These are phyloP conservation scores for Alloascoidea africana DNA, from an alignment of 805 yeast species.

Conservation along the genomic window DNA sequence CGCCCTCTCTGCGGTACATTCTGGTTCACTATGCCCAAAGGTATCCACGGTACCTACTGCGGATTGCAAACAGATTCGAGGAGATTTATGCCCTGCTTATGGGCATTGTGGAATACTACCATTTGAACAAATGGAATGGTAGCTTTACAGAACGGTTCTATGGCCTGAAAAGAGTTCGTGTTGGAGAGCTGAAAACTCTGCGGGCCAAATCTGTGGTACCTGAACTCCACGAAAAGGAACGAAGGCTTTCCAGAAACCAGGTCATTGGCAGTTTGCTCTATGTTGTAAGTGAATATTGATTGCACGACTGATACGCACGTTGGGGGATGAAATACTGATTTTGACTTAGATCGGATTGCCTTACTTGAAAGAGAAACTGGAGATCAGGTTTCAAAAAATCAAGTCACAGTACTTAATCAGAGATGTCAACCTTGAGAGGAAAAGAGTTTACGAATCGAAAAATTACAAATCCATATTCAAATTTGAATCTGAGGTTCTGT, in stretches of 20 bases:
- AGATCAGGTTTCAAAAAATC: slow-evolving; percentile 44
- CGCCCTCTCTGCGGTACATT: slow-evolving; percentile 73
- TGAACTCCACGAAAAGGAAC: slow-evolving; percentile 29
- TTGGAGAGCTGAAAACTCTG: slow-evolving; percentile 3
- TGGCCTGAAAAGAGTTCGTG: slow-evolving; percentile 55
- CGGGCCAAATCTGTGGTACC: slow-evolving; percentile 10
- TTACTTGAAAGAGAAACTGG: slow-evolving; percentile 55
- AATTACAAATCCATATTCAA: slow-evolving; percentile 5
- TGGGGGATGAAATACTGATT: background rate
- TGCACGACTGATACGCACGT: too few relatives aligned
- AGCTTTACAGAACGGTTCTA: slow-evolving; percentile 87
- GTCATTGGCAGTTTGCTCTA: slow-evolving; percentile 31
- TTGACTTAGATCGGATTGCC: slow-evolving; percentile 27
- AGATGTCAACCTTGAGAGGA: slow-evolving; percentile 20
- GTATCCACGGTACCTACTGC: slow-evolving; percentile 55
- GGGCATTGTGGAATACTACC: slow-evolving; percentile 55
- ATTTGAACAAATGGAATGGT: slow-evolving; percentile 60
- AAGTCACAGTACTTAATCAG: slow-evolving; percentile 41
- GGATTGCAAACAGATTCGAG: slow-evolving; percentile 56
- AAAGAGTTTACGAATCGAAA: slow-evolving; percentile 12
- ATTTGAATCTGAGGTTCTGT: slow-evolving; percentile 17
- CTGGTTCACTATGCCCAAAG: slow-evolving; percentile 67
- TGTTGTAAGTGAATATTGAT: too few relatives aligned
- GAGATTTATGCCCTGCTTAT: slow-evolving; percentile 51
- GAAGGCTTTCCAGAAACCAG: slow-evolving; percentile 39